These are phyloP conservation scores for Pezicula neosporulosa DNA, from an alignment of 2,329 filamentous ascomycete species.

Conservation along the genomic window DNA sequence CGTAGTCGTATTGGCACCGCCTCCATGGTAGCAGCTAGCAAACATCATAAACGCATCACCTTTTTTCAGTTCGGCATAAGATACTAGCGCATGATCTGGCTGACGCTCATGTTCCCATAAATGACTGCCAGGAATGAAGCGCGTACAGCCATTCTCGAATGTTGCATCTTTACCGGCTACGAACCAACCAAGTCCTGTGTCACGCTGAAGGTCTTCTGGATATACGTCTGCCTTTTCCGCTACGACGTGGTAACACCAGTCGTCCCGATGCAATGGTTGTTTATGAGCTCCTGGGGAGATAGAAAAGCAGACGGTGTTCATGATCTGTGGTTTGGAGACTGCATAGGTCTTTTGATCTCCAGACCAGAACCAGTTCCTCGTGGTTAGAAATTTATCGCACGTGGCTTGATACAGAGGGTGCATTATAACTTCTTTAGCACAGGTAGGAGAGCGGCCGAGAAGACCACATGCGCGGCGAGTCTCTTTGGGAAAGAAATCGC, in stretches of 20 bases:
- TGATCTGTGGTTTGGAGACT: neutral
- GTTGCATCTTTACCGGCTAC: constrained; percentile 17
- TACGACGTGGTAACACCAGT: neutral
- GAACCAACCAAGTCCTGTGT: neutral
- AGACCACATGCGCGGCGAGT: neutral
- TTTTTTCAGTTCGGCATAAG: constrained; percentile 10
- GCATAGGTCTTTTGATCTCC: neutral
- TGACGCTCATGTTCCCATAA: constrained; percentile 5
- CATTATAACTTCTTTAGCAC: neutral
- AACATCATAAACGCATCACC: constrained; percentile 14
- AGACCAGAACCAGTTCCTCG: neutral
- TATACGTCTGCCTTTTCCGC: neutral
- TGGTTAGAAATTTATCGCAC: neutral
- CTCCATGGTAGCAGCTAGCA: constrained; percentile 10
- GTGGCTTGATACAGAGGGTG: neutral
- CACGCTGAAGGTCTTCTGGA: neutral
- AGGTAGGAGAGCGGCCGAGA: neutral
- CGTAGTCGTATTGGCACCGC: constrained; percentile 24
- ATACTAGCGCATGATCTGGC: neutral
- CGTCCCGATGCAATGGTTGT: neutral
- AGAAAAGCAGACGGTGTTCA: neutral
- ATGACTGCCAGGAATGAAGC: constrained; percentile 27
- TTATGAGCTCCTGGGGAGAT: neutral
- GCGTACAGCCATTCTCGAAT: constrained; percentile 27
- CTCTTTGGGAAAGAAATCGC: neutral